These are phyloP conservation scores for Colletotrichum salicis DNA, from an alignment of 2,329 filamentous ascomycete species.

Conservation along the genomic window DNA sequence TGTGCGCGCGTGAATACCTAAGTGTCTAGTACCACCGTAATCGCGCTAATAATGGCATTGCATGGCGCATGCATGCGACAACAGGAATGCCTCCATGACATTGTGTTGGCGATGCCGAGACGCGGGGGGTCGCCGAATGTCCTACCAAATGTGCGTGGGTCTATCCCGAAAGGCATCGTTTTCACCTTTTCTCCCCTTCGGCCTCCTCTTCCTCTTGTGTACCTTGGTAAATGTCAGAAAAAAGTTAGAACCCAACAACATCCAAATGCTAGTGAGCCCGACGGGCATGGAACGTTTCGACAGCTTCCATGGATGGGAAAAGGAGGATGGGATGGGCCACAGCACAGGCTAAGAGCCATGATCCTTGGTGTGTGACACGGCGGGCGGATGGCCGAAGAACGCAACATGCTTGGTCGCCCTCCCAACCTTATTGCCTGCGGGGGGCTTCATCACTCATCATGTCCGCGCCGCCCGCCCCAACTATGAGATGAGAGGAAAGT, in stretches of 20 bases:
- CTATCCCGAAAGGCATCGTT: not conserved
- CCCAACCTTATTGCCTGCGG: not conserved
- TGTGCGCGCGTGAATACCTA: not conserved
- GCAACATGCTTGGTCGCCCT: not conserved
- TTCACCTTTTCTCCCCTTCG: not conserved
- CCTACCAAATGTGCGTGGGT: not conserved
- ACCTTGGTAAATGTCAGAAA: not conserved
- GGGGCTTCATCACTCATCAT: not conserved
- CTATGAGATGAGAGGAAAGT: not conserved
- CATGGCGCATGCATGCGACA: slow-evolving; percentile 18
- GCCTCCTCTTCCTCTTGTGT: not conserved
- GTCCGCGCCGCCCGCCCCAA: not conserved
- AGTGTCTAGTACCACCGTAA: not conserved
- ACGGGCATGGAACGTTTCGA: slow-evolving; percentile 11
- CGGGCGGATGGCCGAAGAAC: not conserved
- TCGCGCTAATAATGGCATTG: slow-evolving; percentile 8
- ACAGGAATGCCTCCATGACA: not conserved
- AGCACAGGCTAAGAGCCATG: not conserved
- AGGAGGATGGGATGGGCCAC: not conserved
- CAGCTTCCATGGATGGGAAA: slow-evolving; percentile 8
- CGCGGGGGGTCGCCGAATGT: not conserved
- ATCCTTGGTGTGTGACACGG: not conserved
- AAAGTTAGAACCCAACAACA: not conserved
- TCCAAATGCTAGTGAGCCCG: not conserved
- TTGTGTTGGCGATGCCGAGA: slow-evolving; percentile 1